Percentiles rank a stretch among this genome's conserved stretches.
Evolutionary conservation across 2,329 filamentous ascomycete genomes (phyloP).

Genomic region (Rhynchosporium graminicola): DNA sequence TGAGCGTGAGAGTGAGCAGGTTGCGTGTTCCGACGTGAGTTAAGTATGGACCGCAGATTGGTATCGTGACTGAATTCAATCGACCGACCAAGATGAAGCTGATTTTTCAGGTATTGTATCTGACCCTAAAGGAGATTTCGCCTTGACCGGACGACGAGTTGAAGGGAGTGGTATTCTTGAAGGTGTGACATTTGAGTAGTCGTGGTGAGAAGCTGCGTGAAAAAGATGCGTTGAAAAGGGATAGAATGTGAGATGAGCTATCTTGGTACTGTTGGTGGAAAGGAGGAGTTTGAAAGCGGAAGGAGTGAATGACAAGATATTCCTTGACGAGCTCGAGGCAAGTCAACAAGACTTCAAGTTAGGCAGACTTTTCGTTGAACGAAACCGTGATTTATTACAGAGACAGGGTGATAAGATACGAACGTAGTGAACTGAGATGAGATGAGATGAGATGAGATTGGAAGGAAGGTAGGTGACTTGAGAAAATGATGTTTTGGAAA

Average conservation of each 20-base stretch:
- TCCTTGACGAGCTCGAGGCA: not conserved
- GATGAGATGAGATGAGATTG: not conserved
- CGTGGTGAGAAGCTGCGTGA: not conserved
- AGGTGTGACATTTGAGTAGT: not conserved
- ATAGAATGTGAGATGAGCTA: not conserved
- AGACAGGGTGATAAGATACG: not conserved
- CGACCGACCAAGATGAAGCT: not conserved
- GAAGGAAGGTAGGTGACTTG: not conserved
- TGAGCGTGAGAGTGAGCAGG: not conserved
- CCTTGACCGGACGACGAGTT: not conserved
- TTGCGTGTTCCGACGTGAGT: not conserved
- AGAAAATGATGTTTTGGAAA: conserved; percentile 2
- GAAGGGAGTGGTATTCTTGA: not conserved
- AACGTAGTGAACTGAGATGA: too few species aligned
- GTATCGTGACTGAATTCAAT: not conserved
- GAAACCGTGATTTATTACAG: not conserved
- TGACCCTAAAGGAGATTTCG: not conserved
- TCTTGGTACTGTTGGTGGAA: not conserved
- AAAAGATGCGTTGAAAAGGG: not conserved
- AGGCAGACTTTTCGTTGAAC: not conserved
- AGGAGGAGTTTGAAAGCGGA: conserved; percentile 13
- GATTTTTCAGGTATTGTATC: not conserved
- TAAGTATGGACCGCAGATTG: not conserved
- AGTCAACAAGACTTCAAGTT: conserved; percentile 7
- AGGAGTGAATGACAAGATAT: conserved; percentile 13